Conservation (phyloP, 768 basidiomycete species). For the Mycena floridula region DNA sequence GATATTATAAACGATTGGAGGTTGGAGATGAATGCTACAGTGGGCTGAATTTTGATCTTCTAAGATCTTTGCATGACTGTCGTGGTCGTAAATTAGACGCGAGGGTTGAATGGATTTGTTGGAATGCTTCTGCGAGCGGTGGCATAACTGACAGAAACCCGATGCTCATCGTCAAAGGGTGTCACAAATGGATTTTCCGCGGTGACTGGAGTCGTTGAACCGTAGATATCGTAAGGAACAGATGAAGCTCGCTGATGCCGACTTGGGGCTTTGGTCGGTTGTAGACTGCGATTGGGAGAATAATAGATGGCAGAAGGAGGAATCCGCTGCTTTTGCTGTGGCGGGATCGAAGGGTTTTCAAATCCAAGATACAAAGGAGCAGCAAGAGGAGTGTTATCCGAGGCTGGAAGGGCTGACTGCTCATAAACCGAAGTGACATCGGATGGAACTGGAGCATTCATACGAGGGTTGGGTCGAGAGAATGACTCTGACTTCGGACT, state of each 20-base stretch:
- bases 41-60: no score
- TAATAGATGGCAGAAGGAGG: slow-evolving; percentile 8
- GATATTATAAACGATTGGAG: background rate
- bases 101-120: slow-evolving; percentile 49
- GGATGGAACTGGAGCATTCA: slow-evolving; percentile 28
- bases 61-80: no score
- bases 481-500: slow-evolving; percentile 16
- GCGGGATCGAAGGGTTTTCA: slow-evolving; percentile 8
- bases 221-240: slow-evolving; percentile 11
- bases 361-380: slow-evolving; percentile 40
- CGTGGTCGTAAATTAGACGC: no score
- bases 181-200: slow-evolving; percentile 62
- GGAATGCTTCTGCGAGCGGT: slow-evolving; percentile 38
- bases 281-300: slow-evolving; percentile 7
- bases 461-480: slow-evolving; percentile 21
- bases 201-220: slow-evolving; percentile 39
- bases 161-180: slow-evolving; percentile 72
- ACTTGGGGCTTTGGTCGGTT: slow-evolving; percentile 3
- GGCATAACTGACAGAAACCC: slow-evolving; percentile 19
- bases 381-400: slow-evolving; percentile 16
- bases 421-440: slow-evolving; percentile 24
- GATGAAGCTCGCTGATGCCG: slow-evolving; percentile 18
- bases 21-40: no score
- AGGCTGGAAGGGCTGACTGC: slow-evolving; percentile 17
- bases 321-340: slow-evolving; percentile 10